Evolutionary conservation across 1,139 yeast genomes (phyloP).

Genomic region (Debaryomyces udenii): DNA sequence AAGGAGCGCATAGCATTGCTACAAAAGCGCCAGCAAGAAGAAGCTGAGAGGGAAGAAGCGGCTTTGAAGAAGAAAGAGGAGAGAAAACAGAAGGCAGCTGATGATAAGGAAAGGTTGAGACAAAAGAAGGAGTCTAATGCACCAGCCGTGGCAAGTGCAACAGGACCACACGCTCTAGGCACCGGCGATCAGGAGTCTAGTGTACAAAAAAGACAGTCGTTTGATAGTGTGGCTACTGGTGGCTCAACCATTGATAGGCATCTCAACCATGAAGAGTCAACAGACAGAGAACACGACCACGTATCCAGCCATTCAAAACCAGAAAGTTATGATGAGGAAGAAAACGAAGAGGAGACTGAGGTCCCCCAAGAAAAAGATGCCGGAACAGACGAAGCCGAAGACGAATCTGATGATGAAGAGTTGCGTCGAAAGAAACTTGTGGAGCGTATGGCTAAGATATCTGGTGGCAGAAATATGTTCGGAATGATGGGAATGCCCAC

Average conservation of each 20-base stretch:
- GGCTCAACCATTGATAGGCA: conserved; percentile 1
- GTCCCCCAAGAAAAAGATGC: conserved; percentile 17
- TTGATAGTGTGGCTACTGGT: conserved; percentile 1
- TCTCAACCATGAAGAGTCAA: background rate
- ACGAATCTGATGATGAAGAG: conserved; percentile 71
- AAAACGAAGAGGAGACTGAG: conserved; percentile 16
- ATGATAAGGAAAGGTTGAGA: conserved; percentile 30
- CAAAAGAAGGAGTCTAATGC: conserved; percentile 18
- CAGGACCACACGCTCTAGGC: conserved; percentile 10
- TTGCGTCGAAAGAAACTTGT: conserved; percentile 76
- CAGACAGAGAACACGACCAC: conserved; percentile 3
- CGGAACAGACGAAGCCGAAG: conserved; percentile 29
- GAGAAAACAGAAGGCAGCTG: conserved; percentile 48
- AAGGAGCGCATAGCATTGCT: conserved; percentile 85
- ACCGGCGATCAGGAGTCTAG: conserved; percentile 11
- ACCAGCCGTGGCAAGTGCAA: background rate
- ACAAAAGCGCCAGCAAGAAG: conserved; percentile 81
- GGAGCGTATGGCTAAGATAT: conserved; percentile 93
- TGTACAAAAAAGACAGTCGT: conserved; percentile 1
- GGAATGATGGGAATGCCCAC: conserved; percentile 74
- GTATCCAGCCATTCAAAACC: conserved; percentile 13
- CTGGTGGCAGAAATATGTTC: conserved; percentile 89
- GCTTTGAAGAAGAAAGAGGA: conserved; percentile 60
- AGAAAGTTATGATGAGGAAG: conserved; percentile 17
- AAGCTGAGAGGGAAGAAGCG: conserved; percentile 74